These are phyloP conservation scores for Naganishia albida DNA, from an alignment of 1,284 basidiomycete species.

Conservation along the genomic window DNA sequence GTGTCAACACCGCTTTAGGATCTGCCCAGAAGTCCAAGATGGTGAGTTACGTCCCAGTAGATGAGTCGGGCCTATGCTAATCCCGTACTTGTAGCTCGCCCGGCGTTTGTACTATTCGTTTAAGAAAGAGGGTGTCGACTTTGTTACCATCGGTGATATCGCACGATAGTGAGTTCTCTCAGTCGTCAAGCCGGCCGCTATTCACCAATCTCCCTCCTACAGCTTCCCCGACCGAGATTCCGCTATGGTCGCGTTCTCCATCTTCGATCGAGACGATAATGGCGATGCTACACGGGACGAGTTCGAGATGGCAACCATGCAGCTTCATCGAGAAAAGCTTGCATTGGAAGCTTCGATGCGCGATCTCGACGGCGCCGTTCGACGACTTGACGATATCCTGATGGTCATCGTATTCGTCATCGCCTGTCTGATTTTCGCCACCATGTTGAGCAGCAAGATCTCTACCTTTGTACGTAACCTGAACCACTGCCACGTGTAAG, in stretches of 20 bases:
- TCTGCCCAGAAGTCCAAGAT: slow-evolving; percentile 80
- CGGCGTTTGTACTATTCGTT: slow-evolving; percentile 87
- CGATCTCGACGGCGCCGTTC: slow-evolving; percentile 86
- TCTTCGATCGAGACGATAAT: slow-evolving; percentile 83
- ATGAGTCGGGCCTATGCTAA: background rate
- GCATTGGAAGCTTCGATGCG: slow-evolving; percentile 84
- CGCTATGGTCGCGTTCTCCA: slow-evolving; percentile 65
- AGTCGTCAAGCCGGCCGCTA: background rate
- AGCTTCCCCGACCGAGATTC: slow-evolving; percentile 68
- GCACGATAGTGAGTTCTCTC: slow-evolving; percentile 57
- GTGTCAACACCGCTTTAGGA: slow-evolving; percentile 75
- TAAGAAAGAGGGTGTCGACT: slow-evolving; percentile 63
- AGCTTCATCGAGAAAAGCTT: slow-evolving; percentile 80
- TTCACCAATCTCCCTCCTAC: background rate
- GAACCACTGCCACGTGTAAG: slow-evolving; percentile 58
- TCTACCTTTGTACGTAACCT: slow-evolving; percentile 34
- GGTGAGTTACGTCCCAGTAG: slow-evolving; percentile 51
- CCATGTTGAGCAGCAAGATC: slow-evolving; percentile 61
- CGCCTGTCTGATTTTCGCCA: slow-evolving; percentile 71
- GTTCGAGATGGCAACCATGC: slow-evolving; percentile 73
- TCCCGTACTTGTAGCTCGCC: slow-evolving; percentile 62
- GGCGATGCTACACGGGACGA: slow-evolving; percentile 76
- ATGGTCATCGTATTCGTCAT: slow-evolving; percentile 61
- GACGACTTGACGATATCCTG: slow-evolving; percentile 64
- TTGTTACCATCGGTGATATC: slow-evolving; percentile 70